These are phyloP conservation scores for Zizania palustris DNA, from an alignment of 202 grass and related monocot species.

Conservation along the genomic window DNA sequence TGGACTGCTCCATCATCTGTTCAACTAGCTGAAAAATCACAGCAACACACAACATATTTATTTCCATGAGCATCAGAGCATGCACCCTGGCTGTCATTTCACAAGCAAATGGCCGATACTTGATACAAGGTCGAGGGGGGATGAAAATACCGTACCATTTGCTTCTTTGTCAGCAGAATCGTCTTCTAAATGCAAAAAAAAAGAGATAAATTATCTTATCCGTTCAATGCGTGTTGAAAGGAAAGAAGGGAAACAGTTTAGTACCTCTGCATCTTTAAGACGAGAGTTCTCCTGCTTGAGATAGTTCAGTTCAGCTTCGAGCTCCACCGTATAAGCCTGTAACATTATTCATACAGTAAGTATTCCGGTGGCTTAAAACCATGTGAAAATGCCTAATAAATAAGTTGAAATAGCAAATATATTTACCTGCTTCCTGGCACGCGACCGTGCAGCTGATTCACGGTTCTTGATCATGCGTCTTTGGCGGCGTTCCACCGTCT, in stretches of 20 bases:
- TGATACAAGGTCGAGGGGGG: not conserved
- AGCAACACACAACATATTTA: not conserved
- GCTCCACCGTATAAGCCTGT: conserved; percentile 94
- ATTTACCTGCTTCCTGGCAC: conserved; percentile 83
- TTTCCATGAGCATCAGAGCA: conserved; percentile 8
- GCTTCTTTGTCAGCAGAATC: conserved; percentile 52
- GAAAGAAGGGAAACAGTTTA: not conserved
- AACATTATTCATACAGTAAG: not conserved
- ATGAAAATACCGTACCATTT: conserved; percentile 73
- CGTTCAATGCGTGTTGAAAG: not conserved
- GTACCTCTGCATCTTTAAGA: conserved; percentile 78
- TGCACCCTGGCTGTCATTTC: not conserved
- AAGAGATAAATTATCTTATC: not conserved
- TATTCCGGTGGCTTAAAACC: not conserved
- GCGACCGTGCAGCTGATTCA: conserved; percentile 80
- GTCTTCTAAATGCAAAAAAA: conserved; percentile 50
- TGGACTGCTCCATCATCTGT: conserved; percentile 57
- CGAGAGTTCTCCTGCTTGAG: conserved; percentile 89
- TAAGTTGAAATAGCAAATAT: not conserved
- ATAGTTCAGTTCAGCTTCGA: conserved; percentile 84
- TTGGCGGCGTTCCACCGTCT: conserved; percentile 80
- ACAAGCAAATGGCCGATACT: not conserved
- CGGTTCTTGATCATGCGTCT: conserved; percentile 97
- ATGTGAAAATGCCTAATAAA: not conserved
- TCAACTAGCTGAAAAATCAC: conserved; percentile 54